Base-by-base conservation (phyloP, 352 stramenopile genomes). In the Peronospora destructor region DNA sequence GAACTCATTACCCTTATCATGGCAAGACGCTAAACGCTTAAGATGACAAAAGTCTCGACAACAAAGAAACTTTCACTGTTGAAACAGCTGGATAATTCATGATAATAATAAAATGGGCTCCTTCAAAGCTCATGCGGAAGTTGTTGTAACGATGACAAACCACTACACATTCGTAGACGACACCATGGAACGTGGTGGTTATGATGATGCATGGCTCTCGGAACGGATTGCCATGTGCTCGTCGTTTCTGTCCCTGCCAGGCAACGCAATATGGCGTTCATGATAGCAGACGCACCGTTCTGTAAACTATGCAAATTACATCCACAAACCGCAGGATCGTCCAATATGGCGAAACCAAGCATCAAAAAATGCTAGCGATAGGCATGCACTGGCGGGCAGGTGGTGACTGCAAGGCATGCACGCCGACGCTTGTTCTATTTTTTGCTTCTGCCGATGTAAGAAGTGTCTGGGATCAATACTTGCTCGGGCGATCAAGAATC, bases 161-260 rank as follows among this genome's bases (percentile, higher is more conserved):
- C 61, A 49, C 39, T 87, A 87, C 55, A 85, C 90, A 84, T 57
- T 38, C 53, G 30, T 56, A 87, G 39, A 85, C 80, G 23, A 88
- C 84, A 41, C 79, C 84, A 8, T 87, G 68, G 66, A 91, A 93
- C 55, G 69, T 93, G 7, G 49, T 90, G 17, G 82, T 91, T 49
- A 87, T n/a, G n/a, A n/a, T 73, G 0, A 61, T 90, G 38, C 66
- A 66, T 6, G 80, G 80, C 9, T 81, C 77, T 40, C 73, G 82
- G 19, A 75, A 91, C 71, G 7, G 80, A 93, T 49, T 77, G 78
- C 10, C 85, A 88, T 38, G 77, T 93, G 28, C 81, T 93, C 3
- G 66, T 92, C 0, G 79, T 74, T 19, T 71, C 78, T 2, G 76
- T 69, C 23, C 71, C 76, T n/a, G n/a, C 87, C 71, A 13, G 79